Evolutionary conservation across 2,329 filamentous ascomycete genomes (phyloP), one percentile per base, ranked within the genome.

Genomic region (Hymenotorrendiella dingleyae): DNA sequence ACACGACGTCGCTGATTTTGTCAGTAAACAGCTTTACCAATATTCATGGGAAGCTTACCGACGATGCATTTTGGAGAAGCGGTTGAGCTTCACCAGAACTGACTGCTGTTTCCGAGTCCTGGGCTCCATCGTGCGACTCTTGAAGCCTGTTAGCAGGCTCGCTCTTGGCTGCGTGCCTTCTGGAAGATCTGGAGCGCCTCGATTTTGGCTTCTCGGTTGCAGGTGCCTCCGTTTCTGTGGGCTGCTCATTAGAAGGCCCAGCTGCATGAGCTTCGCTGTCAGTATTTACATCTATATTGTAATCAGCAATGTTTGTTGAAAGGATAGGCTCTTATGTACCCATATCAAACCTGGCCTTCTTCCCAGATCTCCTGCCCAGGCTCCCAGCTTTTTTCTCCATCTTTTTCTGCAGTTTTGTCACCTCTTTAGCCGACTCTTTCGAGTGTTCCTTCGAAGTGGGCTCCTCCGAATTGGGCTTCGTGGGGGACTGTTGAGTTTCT

Each of bases 151-250:
- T 47, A 8, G 50, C 21, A 24, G 54, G 56, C 20, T 59, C 55
- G 34, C 55, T 60, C 37, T 55, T 57, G n/a, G 51, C 34, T 10
- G 46, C 20, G 20, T 56, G 40, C 46, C 54, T 54, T 43, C 55
- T 53, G 3, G 45, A 36, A 32, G 36, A 32, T 35, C 54, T 50
- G 34, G 47, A 20, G 17, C 46, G 49, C 40, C 48, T 54, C 6
- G 26, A 3, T 37, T 49, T 53, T 12, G 44, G 37, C n/a, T 42
- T 56, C 4, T 49, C 48, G 16, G 19, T 34, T 22, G 23, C 36
- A 20, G 29, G 29, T 4, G 32, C 36, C n/a, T 53, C 36, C 4
- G 16, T 36, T 22, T 49, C 45, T 4, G 34, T 38, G 28, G 40
- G 27, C 28, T 45, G 41, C 23, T 37, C 49, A 17, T 44, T 42